Evolutionary conservation across 257 asterid genomes (phyloP), one percentile per base, ranked within the genome.

Genomic region (Nyctanthes arbortristis): DNA sequence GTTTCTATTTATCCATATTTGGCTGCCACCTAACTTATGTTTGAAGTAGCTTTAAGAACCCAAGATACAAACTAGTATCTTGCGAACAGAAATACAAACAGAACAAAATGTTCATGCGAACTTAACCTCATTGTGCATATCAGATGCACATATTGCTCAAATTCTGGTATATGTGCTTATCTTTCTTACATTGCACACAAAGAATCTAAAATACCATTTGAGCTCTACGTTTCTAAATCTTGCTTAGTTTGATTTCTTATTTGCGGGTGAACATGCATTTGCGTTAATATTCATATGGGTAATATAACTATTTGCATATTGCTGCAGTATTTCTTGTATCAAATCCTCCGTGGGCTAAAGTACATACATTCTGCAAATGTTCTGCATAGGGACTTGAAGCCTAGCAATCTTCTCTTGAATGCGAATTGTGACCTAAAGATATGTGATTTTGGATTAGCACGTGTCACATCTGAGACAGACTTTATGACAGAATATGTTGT

Each of bases 341-440:
- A 84, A 75, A 67, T 84, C 39, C 61, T 84, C 43, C 80, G 89
- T 36, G 89, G 89, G 36, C 79, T 84, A 37, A 84, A 84, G 36
- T 84, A 84, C 73, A 68, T 84, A 45, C 89, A 84, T 66, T 81
- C 89, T 12, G 89, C 89, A n/a, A 78, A 82, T 76, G 89, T 84
- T 39, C 78, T 84, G 58, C 89, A 84, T 78, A 81, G 89, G 35
- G 89, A 84, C 77, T 72, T 84, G 70, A 84, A 84, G 75, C 89
- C 89, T 40, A 81, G 89, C 79, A 84, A 84, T 76, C 71, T 84
- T 63, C 86, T 84, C 74, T 75, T 81, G 68, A 81, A 81, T 74
- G 72, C 89, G 7, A 78, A 84, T 62, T 81, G 59, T 52, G 59
- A 52, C 14, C 31, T 52, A 52, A 52, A 52, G 59, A 52, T 52